phyloP scores from a whole-genome alignment of 257 asterid genomes.

The Nicotiana paniculata region DNA sequence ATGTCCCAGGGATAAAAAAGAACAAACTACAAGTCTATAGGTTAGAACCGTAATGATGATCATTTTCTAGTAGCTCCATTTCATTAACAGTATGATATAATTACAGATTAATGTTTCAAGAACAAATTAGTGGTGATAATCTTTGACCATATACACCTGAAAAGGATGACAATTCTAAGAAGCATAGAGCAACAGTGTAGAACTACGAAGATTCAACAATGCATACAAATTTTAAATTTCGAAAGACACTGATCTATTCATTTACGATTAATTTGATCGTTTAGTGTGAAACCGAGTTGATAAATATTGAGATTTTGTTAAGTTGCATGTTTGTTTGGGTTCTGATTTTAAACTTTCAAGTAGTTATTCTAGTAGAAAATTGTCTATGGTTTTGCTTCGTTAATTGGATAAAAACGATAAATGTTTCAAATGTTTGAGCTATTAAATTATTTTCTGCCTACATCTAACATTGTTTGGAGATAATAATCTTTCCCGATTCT shows the following conservation, averaged over 20 bases:
- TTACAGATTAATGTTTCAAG: not conserved
- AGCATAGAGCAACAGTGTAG: not conserved
- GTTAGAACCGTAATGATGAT: not conserved
- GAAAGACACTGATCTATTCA: not conserved
- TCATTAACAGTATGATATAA: not conserved
- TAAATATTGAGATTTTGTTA: too few species aligned
- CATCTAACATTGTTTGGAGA: too few species aligned
- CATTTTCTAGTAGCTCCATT: not conserved
- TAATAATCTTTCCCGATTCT: too few species aligned
- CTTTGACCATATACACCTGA: not conserved
- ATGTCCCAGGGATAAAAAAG: not conserved
- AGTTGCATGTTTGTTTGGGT: too few species aligned
- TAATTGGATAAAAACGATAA: too few species aligned
- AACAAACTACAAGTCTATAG: not conserved
- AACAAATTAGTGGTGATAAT: not conserved
- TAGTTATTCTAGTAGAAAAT: too few species aligned
- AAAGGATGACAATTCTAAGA: not conserved
- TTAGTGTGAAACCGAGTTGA: too few species aligned
- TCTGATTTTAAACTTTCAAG: too few species aligned
- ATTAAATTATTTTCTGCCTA: too few species aligned
- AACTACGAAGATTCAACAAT: not conserved
- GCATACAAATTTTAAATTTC: not conserved
- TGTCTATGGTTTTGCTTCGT: too few species aligned
- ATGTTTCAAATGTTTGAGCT: too few species aligned
- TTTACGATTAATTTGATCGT: too few species aligned